Percentiles rank a stretch among this genome's conserved stretches.
phyloP scores from a whole-genome alignment of 495 filamentous ascomycete genomes.

The Echria macrotheca region DNA sequence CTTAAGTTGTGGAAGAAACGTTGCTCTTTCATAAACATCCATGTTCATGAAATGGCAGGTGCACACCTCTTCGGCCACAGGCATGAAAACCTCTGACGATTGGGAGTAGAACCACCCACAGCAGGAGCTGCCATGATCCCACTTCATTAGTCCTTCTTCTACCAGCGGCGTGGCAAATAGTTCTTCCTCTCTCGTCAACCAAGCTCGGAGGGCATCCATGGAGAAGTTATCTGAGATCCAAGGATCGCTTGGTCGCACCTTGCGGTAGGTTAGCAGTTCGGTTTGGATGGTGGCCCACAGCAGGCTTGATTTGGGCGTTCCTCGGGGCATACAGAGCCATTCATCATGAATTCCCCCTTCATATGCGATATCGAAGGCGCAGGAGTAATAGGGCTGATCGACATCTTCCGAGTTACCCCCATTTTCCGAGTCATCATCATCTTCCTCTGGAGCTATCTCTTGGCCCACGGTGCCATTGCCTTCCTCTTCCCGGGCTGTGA shows the following conservation, averaged over 20 bases:
- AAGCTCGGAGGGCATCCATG: conserved; percentile 2
- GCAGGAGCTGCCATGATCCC: background rate
- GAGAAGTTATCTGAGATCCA: conserved; percentile 6
- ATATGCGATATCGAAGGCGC: background rate
- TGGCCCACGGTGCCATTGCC: background rate
- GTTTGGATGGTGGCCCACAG: conserved; percentile 10
- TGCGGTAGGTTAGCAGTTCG: conserved; percentile 9
- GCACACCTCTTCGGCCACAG: conserved; percentile 9
- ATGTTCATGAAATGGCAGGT: conserved; percentile 9
- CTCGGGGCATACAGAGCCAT: conserved; percentile 6
- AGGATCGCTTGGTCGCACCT: background rate
- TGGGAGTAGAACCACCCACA: conserved; percentile 7
- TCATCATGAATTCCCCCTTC: background rate
- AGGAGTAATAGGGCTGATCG: background rate
- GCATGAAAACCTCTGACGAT: background rate
- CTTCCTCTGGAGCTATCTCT: background rate
- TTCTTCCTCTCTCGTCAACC: background rate
- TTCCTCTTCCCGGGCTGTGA: background rate
- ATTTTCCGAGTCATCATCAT: background rate
- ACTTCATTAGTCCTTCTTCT: background rate
- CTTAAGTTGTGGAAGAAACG: conserved; percentile 1
- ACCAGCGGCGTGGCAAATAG: conserved; percentile 4
- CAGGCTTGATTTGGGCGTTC: conserved; percentile 1
- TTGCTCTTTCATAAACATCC: conserved; percentile 5
- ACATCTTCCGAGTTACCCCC: no score